Percentiles rank a stretch among this genome's conserved stretches.
phyloP scores from a whole-genome alignment of 306 rosid species.

The Bauhinia variegata region DNA sequence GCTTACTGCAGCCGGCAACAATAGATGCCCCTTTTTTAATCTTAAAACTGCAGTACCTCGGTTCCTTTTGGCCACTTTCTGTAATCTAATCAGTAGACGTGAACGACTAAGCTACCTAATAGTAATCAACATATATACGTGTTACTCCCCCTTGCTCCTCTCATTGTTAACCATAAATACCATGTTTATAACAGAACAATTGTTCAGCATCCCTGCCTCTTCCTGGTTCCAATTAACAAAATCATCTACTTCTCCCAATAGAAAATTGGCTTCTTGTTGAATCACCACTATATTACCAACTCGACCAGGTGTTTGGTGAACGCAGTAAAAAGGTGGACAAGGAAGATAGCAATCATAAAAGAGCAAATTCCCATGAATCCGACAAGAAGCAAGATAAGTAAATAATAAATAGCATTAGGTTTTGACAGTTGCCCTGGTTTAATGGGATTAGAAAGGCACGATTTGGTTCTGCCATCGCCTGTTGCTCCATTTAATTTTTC shows the following conservation, averaged over 20 bases:
- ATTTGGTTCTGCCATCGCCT: neutral
- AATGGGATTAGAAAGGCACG: neutral
- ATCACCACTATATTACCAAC: neutral
- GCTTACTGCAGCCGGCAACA: constrained; percentile 14
- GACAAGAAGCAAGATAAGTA: neutral
- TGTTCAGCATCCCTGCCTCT: neutral
- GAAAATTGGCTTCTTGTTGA: neutral
- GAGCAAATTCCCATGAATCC: constrained; percentile 17
- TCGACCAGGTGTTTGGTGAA: neutral
- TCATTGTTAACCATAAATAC: constrained; percentile 2
- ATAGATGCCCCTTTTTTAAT: neutral
- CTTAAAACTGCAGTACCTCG: neutral
- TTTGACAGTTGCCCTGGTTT: neutral
- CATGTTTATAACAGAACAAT: neutral
- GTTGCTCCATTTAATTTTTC: neutral
- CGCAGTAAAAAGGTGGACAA: neutral
- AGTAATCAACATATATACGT: neutral
- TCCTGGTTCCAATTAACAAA: neutral
- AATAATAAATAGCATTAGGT: neutral
- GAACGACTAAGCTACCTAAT: constrained; percentile 12
- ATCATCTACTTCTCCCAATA: neutral
- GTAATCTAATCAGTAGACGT: neutral
- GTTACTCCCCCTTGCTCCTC: constrained; percentile 27
- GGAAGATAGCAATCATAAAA: too few relatives aligned
- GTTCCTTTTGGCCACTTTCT: constrained; percentile 4